Evolutionary conservation across 805 yeast species (phyloP), one percentile per base, ranked within the genome.

Genomic region (Starmerella ratchasimensis): DNA sequence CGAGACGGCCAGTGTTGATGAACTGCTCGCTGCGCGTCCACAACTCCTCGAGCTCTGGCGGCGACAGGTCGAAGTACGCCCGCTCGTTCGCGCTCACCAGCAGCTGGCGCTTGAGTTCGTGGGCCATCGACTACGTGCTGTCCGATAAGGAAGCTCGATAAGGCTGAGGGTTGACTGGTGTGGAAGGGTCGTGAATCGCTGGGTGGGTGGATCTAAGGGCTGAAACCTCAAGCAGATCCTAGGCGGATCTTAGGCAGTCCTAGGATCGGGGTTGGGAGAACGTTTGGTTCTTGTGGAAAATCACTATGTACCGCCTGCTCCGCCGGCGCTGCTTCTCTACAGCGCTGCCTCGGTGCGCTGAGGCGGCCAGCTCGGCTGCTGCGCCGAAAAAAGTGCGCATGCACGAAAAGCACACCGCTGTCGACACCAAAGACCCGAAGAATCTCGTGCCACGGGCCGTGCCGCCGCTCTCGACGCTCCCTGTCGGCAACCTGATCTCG

Each of bases 1-100:
- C 24, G 33, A 45, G 31, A 3, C 49, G 41, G 31, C 55, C 41
- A 10, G 51, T 37, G 10, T 51, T 39, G 18, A 71, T 51, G 47
- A 48, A 67, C 30, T 38, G 47, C 24, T 54, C 56, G 20, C 72
- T 62, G 38, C 68, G 69, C 4, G 51, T 45, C 39, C 64, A 63
- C 18, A 66, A 43, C 1, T 58, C 46, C 43, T 67, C 63, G 26
- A 63, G 56, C 23, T 72, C 69, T 9, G 51, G 57, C 0, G 84
- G 76, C 0, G 63, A 39, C 29, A 71, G 61, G 10, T 59, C 58
- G 18, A 67, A 61, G 51, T 71, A 79, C n/a, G 62, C 56, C 1
- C 73, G 74, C 1, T 72, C 59, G 3, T 59, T 51, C 35, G 71
- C 69, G 15, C 76, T 61, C 19, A 64, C 57, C 22, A 77, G 55